Base-by-base conservation (phyloP, 1,284 basidiomycete species). In the Tremellales sp. region DNA sequence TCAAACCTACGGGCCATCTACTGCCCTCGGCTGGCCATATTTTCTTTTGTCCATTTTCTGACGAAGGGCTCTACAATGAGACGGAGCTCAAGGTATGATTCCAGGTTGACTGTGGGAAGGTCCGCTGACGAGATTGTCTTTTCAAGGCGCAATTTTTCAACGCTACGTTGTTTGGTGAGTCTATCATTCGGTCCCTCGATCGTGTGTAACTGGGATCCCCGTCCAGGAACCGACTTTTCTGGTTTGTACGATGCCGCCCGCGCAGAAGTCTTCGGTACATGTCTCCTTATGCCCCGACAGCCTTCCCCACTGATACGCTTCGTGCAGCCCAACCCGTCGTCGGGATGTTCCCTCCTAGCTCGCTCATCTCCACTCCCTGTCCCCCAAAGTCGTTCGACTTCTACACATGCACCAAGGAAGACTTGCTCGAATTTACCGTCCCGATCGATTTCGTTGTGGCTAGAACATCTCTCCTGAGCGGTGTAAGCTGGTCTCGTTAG, bases 11-110 rank as follows among this genome's bases (percentile, higher is more conserved):
- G 5, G 76, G 76, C 9, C 68, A 74, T 21, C 54, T 78, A 7
- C 65, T 75, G 14, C 76, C 76, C 1, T 73, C 70, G 0, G 68
- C 68, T 0, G 76, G 75, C 2, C 70, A 72, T 13, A 70, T 78
- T 43, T 76, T 72, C 61, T 72, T 77, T 36, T 68, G 72, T 14
- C 75, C 75, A 0, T 74, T 78, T 51, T 68, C 72, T 7, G 76
- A 78, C 50, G 71, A 75, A 50, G 68, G 61, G 1, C 61, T 78
- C n/a, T 76, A 70, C 60, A 68, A 65, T 37, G 76, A 78, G 53
- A 75, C 74, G 2, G 70, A 73, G 24, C 67, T 65, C 45, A 77
- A 77, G 63, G 74, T 74, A 18, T 42, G 63, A 35, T 51, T 26
- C 44, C 18, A 35, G 42, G 24, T 25, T 5, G 29, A 48, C 57